phyloP scores from a whole-genome alignment of 2,329 filamentous ascomycete genomes.

The Epichloe typhina region DNA sequence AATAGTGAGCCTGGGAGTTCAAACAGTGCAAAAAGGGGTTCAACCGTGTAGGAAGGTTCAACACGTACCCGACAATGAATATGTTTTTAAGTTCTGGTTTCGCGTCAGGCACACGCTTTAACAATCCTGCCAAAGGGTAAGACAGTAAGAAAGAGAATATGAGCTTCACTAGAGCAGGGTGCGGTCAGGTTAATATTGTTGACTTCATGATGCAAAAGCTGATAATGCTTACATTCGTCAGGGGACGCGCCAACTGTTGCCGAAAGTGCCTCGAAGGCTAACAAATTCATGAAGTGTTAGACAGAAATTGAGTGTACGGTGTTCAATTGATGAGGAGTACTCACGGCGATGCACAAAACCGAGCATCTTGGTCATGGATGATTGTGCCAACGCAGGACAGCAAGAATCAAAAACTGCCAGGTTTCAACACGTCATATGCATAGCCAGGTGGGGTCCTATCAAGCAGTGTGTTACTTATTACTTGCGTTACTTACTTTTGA shows the following conservation, averaged over 20 bases:
- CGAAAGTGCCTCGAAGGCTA: conserved; percentile 23
- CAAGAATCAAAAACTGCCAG: neutral
- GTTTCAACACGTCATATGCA: neutral
- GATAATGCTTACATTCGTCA: conserved; percentile 22
- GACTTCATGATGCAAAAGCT: neutral
- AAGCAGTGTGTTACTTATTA: no score
- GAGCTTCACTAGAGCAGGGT: conserved; percentile 62
- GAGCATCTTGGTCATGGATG: conserved; percentile 7
- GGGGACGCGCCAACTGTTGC: conserved; percentile 20
- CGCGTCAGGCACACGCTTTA: conserved; percentile 82
- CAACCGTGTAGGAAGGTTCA: neutral
- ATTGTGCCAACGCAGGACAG: neutral
- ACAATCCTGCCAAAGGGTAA: conserved; percentile 74
- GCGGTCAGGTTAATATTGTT: neutral
- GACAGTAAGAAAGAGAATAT: conserved; percentile 82
- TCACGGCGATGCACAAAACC: conserved; percentile 12
- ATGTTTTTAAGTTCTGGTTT: conserved; percentile 76
- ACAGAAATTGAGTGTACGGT: neutral
- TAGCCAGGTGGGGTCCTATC: no score
- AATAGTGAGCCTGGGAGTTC: neutral
- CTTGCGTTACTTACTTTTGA: no score
- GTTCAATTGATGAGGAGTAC: conserved; percentile 1
- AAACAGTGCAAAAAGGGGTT: neutral
- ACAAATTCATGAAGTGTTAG: neutral
- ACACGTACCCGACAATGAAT: conserved; percentile 60